These are phyloP conservation scores for Stevia rebaudiana DNA, from an alignment of 140 eudicot species.

Conservation along the genomic window DNA sequence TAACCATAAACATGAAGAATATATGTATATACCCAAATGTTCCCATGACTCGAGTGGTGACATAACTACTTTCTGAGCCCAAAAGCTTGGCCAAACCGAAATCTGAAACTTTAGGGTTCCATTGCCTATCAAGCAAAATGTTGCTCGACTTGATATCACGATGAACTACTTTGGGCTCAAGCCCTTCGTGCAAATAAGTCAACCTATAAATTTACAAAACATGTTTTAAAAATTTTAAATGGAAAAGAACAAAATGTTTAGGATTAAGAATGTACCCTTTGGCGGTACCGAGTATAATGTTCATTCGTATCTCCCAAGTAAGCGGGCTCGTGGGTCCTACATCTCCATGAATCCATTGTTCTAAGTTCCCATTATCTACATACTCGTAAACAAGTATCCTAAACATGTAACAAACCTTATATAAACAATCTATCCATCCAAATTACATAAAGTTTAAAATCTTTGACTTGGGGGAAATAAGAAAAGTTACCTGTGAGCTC, in stretches of 20 bases:
- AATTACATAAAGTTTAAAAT: neutral
- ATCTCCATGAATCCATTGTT: conserved; percentile 97
- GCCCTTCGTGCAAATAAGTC: conserved; percentile 94
- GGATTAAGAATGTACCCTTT: conserved; percentile 54
- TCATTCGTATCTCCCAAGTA: conserved; percentile 89
- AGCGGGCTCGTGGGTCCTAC: conserved; percentile 82
- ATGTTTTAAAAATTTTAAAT: conserved; percentile 10
- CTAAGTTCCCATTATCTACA: conserved; percentile 86
- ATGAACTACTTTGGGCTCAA: conserved; percentile 94
- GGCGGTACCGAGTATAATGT: conserved; percentile 75
- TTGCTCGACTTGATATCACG: conserved; percentile 94
- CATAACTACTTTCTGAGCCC: conserved; percentile 76
- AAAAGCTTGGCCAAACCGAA: conserved; percentile 90
- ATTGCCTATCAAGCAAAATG: conserved; percentile 76
- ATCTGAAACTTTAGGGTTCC: conserved; percentile 87
- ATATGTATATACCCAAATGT: conserved; percentile 68
- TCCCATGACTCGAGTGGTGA: conserved; percentile 95
- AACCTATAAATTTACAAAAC: conserved; percentile 41
- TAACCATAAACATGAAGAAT: neutral
- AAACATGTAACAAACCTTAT: conserved; percentile 17
- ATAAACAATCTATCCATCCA: neutral
- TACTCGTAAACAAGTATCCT: conserved; percentile 93
- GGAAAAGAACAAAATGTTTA: neutral
- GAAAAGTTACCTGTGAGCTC: conserved; percentile 73
- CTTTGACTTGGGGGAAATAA: neutral